Evolutionary conservation across 257 asterid species (phyloP).

Genomic region (Primulina eburnea): DNA sequence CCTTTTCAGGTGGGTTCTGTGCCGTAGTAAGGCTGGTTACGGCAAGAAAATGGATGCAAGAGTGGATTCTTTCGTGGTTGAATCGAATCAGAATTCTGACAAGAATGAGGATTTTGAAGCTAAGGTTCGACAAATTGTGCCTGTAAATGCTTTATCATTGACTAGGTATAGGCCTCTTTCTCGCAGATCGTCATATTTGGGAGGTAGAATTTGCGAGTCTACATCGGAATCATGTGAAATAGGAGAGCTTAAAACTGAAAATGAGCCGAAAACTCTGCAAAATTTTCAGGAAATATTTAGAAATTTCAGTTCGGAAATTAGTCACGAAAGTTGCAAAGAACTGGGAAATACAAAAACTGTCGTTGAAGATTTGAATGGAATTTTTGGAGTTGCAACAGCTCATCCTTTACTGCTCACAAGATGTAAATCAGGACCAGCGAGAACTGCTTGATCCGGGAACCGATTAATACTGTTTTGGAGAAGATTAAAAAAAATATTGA

Average conservation of each 20-base stretch:
- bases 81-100: constrained; percentile 13
- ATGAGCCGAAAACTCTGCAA: background rate
- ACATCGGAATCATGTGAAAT: constrained; percentile 6
- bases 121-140: constrained; percentile 21
- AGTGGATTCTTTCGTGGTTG: constrained; percentile 26
- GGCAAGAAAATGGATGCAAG: constrained; percentile 30
- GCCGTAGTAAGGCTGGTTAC: constrained; percentile 20
- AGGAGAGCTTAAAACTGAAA: constrained; percentile 6
- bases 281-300: background rate
- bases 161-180: constrained; percentile 53
- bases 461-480: too few species aligned
- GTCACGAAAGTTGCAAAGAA: constrained; percentile 15
- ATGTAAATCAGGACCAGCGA: constrained; percentile 50
- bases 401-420: constrained; percentile 42
- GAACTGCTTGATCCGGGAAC: constrained; percentile 32
- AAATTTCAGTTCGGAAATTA: constrained; percentile 8
- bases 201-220: constrained; percentile 42
- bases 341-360: background rate
- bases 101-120: background rate
- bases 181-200: constrained; percentile 41
- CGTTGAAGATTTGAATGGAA: constrained; percentile 6
- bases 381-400: constrained; percentile 10
- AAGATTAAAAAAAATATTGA: too few species aligned
- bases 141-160: constrained; percentile 36
- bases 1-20: background rate